Percentiles rank a stretch among this genome's conserved stretches.
These are phyloP conservation scores for Endothia cerciana DNA, from an alignment of 2,329 filamentous ascomycete genomes.

Conservation along the genomic window DNA sequence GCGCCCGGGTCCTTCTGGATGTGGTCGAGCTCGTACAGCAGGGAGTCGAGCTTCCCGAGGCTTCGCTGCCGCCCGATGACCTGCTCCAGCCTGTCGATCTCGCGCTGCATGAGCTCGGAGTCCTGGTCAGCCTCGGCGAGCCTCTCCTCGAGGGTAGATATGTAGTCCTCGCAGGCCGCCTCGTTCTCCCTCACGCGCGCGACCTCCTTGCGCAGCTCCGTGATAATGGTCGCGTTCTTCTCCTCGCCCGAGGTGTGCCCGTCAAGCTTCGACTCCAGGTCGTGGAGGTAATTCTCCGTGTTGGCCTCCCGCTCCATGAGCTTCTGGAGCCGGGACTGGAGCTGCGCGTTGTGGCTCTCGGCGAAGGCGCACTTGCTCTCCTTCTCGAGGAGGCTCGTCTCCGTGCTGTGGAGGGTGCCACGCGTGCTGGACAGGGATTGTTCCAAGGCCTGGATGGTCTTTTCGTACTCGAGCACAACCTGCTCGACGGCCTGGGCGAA, in stretches of 20 bases:
- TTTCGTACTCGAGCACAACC: conserved; percentile 96
- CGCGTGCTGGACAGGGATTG: conserved; percentile 89
- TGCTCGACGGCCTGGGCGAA: conserved; percentile 96
- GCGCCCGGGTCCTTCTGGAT: conserved; percentile 64
- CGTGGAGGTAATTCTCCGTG: conserved; percentile 91
- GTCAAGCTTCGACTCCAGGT: conserved; percentile 88
- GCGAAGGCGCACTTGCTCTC: conserved; percentile 92
- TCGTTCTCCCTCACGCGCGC: conserved; percentile 87
- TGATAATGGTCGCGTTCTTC: conserved; percentile 83
- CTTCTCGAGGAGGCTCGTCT: conserved; percentile 86
- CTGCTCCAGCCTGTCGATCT: conserved; percentile 91
- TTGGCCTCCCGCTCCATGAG: conserved; percentile 87
- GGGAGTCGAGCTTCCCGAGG: conserved; percentile 89
- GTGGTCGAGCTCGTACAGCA: conserved; percentile 87
- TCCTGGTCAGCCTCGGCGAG: conserved; percentile 96
- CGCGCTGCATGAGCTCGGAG: conserved; percentile 93
- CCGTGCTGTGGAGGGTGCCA: conserved; percentile 78
- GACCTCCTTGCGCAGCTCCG: conserved; percentile 90
- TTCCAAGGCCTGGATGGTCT: conserved; percentile 94
- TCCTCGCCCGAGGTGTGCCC: conserved; percentile 91
- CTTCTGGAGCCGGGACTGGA: conserved; percentile 90
- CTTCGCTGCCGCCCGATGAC: conserved; percentile 94
- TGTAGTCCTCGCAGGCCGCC: conserved; percentile 90
- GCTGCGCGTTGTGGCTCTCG: conserved; percentile 88
- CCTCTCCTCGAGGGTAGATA: conserved; percentile 92